Conservation (phyloP, 495 filamentous ascomycete species). For the Hypoxylon fuscum region DNA sequence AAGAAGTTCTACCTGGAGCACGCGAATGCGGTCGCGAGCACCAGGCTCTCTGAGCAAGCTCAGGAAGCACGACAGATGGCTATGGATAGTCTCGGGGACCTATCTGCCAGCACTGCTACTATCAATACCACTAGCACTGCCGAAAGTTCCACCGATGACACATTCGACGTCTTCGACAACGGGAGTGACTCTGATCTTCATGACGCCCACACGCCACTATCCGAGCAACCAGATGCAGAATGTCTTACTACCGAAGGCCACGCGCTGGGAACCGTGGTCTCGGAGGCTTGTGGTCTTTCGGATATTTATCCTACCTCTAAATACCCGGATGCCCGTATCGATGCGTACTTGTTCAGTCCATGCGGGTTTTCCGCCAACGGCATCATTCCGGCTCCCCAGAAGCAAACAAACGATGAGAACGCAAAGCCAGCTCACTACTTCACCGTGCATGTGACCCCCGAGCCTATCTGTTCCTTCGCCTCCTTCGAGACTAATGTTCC, state of each 20-base stretch:
- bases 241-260: conserved; percentile 93
- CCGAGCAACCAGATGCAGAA: conserved; percentile 68
- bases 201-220: conserved; percentile 64
- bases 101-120: conserved; percentile 53
- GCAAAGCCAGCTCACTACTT: conserved; percentile 85
- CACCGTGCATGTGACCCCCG: conserved; percentile 98
- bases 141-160: conserved; percentile 54
- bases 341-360: conserved; percentile 95
- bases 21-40: conserved; percentile 88
- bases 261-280: conserved; percentile 90
- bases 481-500: conserved; percentile 99
- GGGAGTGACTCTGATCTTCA: conserved; percentile 70
- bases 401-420: conserved; percentile 55
- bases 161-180: conserved; percentile 82
- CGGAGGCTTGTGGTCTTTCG: conserved; percentile 87
- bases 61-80: conserved; percentile 64
- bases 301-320: conserved; percentile 85
- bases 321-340: conserved; percentile 93
- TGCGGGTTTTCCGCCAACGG: conserved; percentile 99
- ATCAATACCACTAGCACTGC: conserved; percentile 44
- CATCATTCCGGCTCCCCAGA: conserved; percentile 80
- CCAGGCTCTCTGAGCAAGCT: conserved; percentile 71
- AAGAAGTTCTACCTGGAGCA: conserved; percentile 96
- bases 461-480: conserved; percentile 97
- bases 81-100: conserved; percentile 60